Evolutionary conservation across 306 rosid genomes (phyloP).

Genomic region (Hippophae rhamnoides): DNA sequence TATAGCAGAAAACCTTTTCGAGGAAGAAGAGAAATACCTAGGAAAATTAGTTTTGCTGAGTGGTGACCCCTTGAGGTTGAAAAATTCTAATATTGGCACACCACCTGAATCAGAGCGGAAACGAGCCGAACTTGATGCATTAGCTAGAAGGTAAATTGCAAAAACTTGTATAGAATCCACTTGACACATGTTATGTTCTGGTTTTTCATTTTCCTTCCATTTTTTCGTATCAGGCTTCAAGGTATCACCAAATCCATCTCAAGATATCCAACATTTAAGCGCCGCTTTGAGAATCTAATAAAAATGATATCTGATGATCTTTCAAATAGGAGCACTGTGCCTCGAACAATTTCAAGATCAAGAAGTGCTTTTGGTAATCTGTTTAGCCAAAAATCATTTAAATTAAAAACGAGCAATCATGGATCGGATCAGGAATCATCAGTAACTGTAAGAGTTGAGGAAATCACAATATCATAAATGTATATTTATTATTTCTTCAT

Average conservation of each 20-base stretch:
- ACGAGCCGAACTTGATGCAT: conserved; percentile 79
- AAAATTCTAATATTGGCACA: conserved; percentile 31
- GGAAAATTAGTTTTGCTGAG: conserved; percentile 56
- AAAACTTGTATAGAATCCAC: neutral
- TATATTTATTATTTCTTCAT: conserved; percentile 1
- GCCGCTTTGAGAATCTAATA: conserved; percentile 59
- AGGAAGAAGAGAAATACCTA: conserved; percentile 68
- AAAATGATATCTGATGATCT: conserved; percentile 41
- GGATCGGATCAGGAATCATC: conserved; percentile 43
- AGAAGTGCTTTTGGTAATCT: conserved; percentile 63
- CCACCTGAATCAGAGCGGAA: conserved; percentile 70
- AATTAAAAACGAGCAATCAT: conserved; percentile 28
- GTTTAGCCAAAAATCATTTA: conserved; percentile 48
- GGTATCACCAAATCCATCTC: conserved; percentile 86
- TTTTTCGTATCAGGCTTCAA: conserved; percentile 45
- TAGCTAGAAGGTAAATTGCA: conserved; percentile 72
- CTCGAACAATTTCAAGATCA: conserved; percentile 47
- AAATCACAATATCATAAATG: conserved; percentile 17
- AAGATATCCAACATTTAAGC: conserved; percentile 76
- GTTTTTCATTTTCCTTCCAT: conserved; percentile 1
- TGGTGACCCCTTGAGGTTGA: conserved; percentile 63
- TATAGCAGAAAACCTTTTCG: conserved; percentile 71
- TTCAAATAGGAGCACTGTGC: conserved; percentile 14
- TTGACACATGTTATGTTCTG: neutral
- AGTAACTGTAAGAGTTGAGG: conserved; percentile 32